Evolutionary conservation across 192 early-diverging fungal species (phyloP), one percentile per base, ranked within the genome.

Genomic region (Mortierella alpina): DNA sequence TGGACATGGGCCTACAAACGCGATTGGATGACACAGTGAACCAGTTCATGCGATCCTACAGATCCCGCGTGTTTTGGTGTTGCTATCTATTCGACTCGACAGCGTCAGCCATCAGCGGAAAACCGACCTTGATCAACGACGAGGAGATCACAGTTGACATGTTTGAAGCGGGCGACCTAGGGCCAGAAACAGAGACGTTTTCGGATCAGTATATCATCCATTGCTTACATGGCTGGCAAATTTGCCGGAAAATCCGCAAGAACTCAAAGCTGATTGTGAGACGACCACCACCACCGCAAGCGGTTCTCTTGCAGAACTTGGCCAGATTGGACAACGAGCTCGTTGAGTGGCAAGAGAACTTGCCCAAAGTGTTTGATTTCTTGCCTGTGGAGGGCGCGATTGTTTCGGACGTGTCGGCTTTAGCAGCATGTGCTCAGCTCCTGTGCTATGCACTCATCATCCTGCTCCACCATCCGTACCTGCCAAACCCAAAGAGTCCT

Each of bases 171-270:
- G 77, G 77, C 18, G 77, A 80, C 41, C 53, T 79, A 2, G 75
- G 75, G 4, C 75, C 75, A 8, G 75, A 79, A 44, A 59, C 63
- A 20, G 77, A 80, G 13, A 80, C 57, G 6, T 80, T 49, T 62
- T 67, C 77, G 42, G 77, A 80, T 47, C 77, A 80, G 49, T 80
- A 80, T 55, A 17, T 80, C 15, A 66, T 80, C n/a, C 77, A 80
- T 20, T 80, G 77, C 47, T n/a, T 80, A 1, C 58, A 72, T 20
- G 77, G 77, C 0, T 80, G 77, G 77, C 65, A 72, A 42, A 72
- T 80, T 18, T 80, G 77, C 41, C 57, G 77, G 39, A 68, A 22
- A 41, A 72, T 80, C 54, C 77, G 77, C 11, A 80, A 68, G 44
- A 80, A 80, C 49, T 63, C 77, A 51, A 80, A 80, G 44, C 15